Percentiles rank a stretch among this genome's conserved stretches.
These are phyloP conservation scores for Erodium texanum DNA, from an alignment of 441 rosid species.

Conservation along the genomic window DNA sequence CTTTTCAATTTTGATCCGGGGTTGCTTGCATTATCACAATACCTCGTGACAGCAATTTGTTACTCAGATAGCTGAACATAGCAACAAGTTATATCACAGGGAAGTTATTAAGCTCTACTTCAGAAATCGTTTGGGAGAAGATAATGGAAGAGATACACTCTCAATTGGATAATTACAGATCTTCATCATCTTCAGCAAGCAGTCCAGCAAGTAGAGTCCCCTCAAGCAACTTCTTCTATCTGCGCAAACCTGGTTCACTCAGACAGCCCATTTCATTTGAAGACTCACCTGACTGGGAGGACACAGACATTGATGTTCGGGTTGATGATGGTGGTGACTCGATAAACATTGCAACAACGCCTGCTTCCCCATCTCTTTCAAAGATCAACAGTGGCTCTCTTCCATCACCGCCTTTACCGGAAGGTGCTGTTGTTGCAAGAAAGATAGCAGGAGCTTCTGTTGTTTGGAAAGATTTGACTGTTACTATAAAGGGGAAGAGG, in stretches of 20 bases:
- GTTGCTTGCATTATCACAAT: not conserved
- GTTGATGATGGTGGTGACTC: constrained; percentile 76
- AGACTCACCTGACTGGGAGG: constrained; percentile 99
- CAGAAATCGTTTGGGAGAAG: constrained; percentile 13
- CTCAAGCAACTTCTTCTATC: constrained; percentile 86
- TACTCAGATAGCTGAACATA: not conserved
- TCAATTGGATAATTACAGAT: constrained; percentile 85
- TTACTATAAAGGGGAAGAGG: constrained; percentile 79
- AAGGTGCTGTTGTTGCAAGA: constrained; percentile 45
- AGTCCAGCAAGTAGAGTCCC: constrained; percentile 96
- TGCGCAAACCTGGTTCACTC: constrained; percentile 81
- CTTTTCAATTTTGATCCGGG: not conserved
- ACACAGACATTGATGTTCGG: constrained; percentile 66
- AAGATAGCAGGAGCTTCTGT: constrained; percentile 80
- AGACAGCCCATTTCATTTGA: constrained; percentile 92
- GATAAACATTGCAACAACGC: constrained; percentile 59
- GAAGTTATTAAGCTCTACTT: constrained; percentile 14
- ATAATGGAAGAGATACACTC: constrained; percentile 96
- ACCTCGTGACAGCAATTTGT: not conserved
- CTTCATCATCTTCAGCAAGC: constrained; percentile 94
- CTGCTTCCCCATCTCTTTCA: constrained; percentile 74
- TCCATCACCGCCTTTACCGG: constrained; percentile 70
- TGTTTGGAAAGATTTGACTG: constrained; percentile 95
- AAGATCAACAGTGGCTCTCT: constrained; percentile 78
- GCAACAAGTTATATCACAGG: not conserved